A percentile compares a stretch with the other conserved stretches of the same genome.
Conservation (phyloP, 345 rosid species). For the Gossypium stocksii region DNA sequence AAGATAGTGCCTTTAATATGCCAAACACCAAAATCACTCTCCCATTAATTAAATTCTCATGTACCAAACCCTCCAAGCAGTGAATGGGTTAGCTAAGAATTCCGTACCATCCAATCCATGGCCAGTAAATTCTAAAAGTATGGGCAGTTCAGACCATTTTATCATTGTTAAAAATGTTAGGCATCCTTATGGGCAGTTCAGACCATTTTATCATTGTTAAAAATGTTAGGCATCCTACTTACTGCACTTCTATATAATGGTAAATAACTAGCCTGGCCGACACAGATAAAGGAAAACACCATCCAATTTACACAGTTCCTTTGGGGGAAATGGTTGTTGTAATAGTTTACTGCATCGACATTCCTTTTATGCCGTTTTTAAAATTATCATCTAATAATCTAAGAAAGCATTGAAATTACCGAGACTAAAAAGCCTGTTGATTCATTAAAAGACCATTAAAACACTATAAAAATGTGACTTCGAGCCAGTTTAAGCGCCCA, state of each 20-base stretch:
- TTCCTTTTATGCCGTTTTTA: no score
- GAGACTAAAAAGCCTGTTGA: neutral
- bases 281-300: neutral
- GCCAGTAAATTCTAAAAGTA: neutral
- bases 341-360: neutral
- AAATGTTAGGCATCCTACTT: conserved; percentile 2
- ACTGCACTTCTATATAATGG: neutral
- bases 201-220: neutral
- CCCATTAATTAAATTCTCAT: no score
- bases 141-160: neutral
- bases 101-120: neutral
- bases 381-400: no score
- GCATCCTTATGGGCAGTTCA: neutral
- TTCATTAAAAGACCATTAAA: neutral
- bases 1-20: no score
- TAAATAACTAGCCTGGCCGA: neutral
- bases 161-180: neutral
- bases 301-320: neutral
- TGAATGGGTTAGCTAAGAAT: neutral
- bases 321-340: neutral
- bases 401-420: no score
- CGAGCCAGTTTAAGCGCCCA: no score
- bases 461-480: no score
- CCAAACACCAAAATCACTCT: no score
- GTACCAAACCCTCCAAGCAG: neutral